phyloP scores from a whole-genome alignment of 2,329 filamentous ascomycete genomes.

The Cyphellophora europaea region DNA sequence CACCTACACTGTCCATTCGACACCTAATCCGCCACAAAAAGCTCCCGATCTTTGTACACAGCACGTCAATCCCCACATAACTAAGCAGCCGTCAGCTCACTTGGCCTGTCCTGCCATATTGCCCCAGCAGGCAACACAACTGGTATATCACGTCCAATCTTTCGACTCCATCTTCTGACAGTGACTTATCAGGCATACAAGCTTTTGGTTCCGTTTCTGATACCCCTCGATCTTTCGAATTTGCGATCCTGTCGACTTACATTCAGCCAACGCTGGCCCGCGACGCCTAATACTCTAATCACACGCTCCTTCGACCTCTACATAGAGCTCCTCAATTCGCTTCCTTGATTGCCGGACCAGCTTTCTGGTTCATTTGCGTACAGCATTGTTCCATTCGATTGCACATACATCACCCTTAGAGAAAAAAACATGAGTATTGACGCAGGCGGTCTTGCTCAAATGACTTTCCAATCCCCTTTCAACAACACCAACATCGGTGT shows the following conservation, averaged over 20 bases:
- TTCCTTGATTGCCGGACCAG: too few relatives aligned
- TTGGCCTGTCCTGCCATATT: too few relatives aligned
- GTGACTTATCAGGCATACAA: too few relatives aligned
- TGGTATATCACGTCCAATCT: too few relatives aligned
- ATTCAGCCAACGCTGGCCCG: not conserved
- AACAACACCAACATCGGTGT: constrained; percentile 60
- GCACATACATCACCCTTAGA: constrained; percentile 1
- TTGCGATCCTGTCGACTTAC: too few relatives aligned
- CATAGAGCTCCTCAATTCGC: too few relatives aligned
- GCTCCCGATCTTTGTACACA: too few relatives aligned
- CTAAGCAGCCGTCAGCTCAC: not conserved
- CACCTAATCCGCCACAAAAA: not conserved
- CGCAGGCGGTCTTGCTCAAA: constrained; percentile 99
- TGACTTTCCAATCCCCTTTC: constrained; percentile 76
- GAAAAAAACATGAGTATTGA: constrained; percentile 47
- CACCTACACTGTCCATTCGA: not conserved
- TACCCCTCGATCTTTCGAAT: not conserved
- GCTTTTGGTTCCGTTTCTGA: not conserved
- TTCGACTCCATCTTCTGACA: too few relatives aligned
- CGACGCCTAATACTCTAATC: not conserved
- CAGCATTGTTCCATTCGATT: too few relatives aligned
- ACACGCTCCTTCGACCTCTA: not conserved
- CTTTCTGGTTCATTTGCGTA: too few relatives aligned
- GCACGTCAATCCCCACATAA: not conserved
- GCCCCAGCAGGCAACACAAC: too few relatives aligned